phyloP scores from a whole-genome alignment of 2,329 filamentous ascomycete species.

The Aspergillus pseudotamarii region DNA sequence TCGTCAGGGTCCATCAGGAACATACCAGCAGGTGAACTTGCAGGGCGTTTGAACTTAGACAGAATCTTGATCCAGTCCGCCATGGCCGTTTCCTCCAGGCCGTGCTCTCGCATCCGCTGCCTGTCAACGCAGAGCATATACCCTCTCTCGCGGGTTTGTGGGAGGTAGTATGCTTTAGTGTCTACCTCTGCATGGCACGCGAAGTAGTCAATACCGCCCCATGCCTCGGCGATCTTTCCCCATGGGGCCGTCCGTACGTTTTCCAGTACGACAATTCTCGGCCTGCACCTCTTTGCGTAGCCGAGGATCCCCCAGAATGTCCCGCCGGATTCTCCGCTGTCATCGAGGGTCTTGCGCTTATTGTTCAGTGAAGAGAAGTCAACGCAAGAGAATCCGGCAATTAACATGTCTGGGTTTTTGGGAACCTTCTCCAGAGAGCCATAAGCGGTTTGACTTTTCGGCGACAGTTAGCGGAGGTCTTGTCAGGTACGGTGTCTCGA shows the following conservation, averaged over 20 bases:
- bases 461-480: neutral
- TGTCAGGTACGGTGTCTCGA: neutral
- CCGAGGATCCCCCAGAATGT: slow-evolving; percentile 66
- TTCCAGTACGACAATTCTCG: slow-evolving; percentile 69
- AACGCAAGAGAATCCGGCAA: slow-evolving; percentile 75
- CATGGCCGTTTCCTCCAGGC: slow-evolving; percentile 28
- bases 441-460: slow-evolving; percentile 64
- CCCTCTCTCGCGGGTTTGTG: slow-evolving; percentile 66
- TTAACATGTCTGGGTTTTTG: slow-evolving; percentile 61
- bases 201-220: slow-evolving; percentile 58
- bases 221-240: slow-evolving; percentile 52
- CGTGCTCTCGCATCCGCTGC: slow-evolving; percentile 22
- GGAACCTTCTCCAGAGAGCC: slow-evolving; percentile 63
- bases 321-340: slow-evolving; percentile 65
- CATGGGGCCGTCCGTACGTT: slow-evolving; percentile 69
- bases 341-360: slow-evolving; percentile 52
- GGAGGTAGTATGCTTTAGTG: slow-evolving; percentile 72
- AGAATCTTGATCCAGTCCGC: slow-evolving; percentile 48
- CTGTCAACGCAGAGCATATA: slow-evolving; percentile 63
- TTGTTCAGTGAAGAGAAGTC: slow-evolving; percentile 72
- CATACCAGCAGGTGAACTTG: slow-evolving; percentile 64
- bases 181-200: slow-evolving; percentile 58
- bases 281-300: slow-evolving; percentile 59
- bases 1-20: slow-evolving; percentile 64
- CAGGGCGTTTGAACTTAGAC: slow-evolving; percentile 53